Evolutionary conservation across 1,284 basidiomycete species (phyloP).

Genomic region (Rhodotorula sp.): DNA sequence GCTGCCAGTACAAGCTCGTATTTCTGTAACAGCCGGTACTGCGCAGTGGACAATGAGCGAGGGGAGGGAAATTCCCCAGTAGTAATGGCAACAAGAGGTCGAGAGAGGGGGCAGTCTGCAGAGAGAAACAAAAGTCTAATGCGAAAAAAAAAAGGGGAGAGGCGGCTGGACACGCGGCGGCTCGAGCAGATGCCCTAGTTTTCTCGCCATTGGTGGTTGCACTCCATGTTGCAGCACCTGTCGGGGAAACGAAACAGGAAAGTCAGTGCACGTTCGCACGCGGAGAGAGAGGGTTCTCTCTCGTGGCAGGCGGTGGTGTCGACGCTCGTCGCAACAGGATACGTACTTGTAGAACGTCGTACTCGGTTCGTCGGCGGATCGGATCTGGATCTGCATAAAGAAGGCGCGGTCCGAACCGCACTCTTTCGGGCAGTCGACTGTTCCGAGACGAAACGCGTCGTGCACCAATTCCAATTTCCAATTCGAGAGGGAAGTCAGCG

Average conservation of each 20-base stretch:
- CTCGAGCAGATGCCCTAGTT: constrained; percentile 31
- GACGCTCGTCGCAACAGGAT: background rate
- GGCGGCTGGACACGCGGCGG: too few relatives aligned
- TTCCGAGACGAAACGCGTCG: background rate
- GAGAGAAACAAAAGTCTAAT: too few relatives aligned
- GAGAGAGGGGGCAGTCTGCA: too few relatives aligned
- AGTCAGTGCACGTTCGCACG: background rate
- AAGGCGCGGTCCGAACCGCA: constrained; percentile 87
- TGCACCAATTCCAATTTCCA: too few relatives aligned
- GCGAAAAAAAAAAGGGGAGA: too few relatives aligned
- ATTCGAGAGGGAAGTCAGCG: too few relatives aligned
- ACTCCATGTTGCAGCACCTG: constrained; percentile 45
- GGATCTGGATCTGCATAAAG: constrained; percentile 93
- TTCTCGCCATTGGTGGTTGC: constrained; percentile 46
- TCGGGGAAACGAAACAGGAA: background rate
- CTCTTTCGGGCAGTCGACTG: constrained; percentile 75
- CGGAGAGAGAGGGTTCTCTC: background rate
- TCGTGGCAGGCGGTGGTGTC: too few relatives aligned
- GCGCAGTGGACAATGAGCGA: too few relatives aligned
- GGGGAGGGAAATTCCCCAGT: too few relatives aligned
- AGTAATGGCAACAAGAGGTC: too few relatives aligned
- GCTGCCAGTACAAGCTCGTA: too few relatives aligned
- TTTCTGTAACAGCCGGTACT: too few relatives aligned
- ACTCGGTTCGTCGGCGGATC: constrained; percentile 95
- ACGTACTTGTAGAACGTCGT: constrained; percentile 74